Percentiles rank a stretch among this genome's conserved stretches.
phyloP scores from a whole-genome alignment of 257 asterid species.

The Ocimum tenuiflorum region DNA sequence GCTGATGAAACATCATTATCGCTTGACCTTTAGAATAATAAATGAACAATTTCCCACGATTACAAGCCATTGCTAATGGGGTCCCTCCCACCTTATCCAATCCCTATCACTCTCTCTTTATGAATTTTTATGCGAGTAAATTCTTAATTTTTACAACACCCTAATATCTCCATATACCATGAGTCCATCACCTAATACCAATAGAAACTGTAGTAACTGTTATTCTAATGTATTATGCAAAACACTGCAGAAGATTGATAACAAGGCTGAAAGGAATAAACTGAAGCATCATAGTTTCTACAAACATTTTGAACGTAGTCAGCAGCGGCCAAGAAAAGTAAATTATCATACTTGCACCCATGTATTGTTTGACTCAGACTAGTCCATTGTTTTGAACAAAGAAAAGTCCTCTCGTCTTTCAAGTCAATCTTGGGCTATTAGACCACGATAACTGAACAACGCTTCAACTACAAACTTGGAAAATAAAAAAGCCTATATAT shows the following conservation, averaged over 20 bases:
- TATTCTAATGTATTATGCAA: too few species aligned
- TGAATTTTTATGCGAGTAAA: too few species aligned
- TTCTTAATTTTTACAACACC: too few species aligned
- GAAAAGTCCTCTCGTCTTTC: slow-evolving; percentile 20
- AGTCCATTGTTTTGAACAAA: slow-evolving; percentile 15
- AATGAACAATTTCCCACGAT: slow-evolving; percentile 1
- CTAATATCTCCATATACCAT: too few species aligned
- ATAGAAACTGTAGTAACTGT: too few species aligned
- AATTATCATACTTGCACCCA: neutral
- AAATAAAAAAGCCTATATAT: neutral
- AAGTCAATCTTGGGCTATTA: slow-evolving; percentile 29
- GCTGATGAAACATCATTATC: slow-evolving; percentile 19
- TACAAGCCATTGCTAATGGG: slow-evolving; percentile 17
- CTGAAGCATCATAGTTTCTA: neutral
- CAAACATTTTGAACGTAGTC: neutral
- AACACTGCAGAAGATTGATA: too few species aligned
- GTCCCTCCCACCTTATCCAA: neutral
- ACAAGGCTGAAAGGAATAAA: neutral
- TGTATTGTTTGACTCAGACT: slow-evolving; percentile 17
- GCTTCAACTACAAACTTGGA: neutral
- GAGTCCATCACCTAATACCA: too few species aligned
- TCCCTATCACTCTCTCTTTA: neutral
- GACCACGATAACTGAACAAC: slow-evolving; percentile 11
- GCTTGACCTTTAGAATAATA: slow-evolving; percentile 15
- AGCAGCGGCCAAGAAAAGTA: slow-evolving; percentile 6